Percentiles rank a stretch among this genome's conserved stretches.
phyloP scores from a whole-genome alignment of 768 basidiomycete species.

The Podaxis carcinomalis region DNA sequence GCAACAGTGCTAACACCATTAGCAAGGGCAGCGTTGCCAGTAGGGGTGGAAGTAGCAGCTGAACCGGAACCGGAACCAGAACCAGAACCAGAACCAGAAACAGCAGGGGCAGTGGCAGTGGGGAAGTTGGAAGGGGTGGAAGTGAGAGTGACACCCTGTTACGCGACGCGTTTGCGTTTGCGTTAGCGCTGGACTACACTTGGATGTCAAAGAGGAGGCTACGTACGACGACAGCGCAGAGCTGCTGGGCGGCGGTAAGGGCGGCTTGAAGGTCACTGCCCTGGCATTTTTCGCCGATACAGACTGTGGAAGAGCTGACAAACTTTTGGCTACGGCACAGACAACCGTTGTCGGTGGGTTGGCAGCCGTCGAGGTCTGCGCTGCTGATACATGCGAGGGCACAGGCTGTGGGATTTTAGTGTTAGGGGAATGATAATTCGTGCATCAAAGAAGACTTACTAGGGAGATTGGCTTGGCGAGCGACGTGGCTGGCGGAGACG shows the following conservation, averaged over 20 bases:
- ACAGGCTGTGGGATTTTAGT: constrained; percentile 40
- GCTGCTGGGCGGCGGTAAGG: constrained; percentile 30
- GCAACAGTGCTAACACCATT: constrained; percentile 31
- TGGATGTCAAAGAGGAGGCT: neutral
- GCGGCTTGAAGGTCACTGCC: constrained; percentile 43
- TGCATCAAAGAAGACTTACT: constrained; percentile 21
- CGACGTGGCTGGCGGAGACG: constrained; percentile 30
- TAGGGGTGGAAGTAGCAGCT: constrained; percentile 11
- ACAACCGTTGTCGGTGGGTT: constrained; percentile 47
- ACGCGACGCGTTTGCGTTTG: constrained; percentile 4
- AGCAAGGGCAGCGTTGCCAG: constrained; percentile 7
- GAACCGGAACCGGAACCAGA: neutral
- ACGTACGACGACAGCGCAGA: constrained; percentile 51
- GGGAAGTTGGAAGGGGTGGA: constrained; percentile 16
- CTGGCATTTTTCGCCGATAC: constrained; percentile 44
- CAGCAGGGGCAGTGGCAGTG: constrained; percentile 13
- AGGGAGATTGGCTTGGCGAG: constrained; percentile 32
- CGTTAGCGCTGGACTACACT: neutral
- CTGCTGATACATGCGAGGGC: constrained; percentile 41
- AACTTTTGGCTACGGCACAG: constrained; percentile 50
- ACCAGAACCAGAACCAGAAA: constrained; percentile 4
- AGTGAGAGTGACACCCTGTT: constrained; percentile 52
- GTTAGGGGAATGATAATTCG: neutral
- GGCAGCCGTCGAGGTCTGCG: constrained; percentile 44
- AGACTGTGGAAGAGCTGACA: constrained; percentile 39